phyloP scores from a whole-genome alignment of 768 basidiomycete species.

The Pleurotus giganteus region DNA sequence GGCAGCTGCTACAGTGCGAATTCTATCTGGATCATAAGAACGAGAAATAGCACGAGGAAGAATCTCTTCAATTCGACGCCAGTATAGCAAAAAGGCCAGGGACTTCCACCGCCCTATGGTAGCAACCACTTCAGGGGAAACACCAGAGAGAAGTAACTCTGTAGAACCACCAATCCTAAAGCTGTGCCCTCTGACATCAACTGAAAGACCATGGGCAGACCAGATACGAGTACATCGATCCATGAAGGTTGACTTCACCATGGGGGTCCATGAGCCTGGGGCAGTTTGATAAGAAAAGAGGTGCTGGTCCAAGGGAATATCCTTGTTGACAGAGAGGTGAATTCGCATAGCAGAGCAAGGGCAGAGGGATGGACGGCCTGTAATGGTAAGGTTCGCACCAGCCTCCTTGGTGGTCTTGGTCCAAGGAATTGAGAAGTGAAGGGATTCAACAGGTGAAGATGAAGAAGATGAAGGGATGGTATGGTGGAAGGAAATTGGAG shows the following conservation, averaged over 20 bases:
- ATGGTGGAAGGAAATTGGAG: neutral
- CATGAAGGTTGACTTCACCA: conserved; percentile 14
- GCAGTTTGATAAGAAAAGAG: conserved; percentile 14
- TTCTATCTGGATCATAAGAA: neutral
- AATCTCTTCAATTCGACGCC: conserved; percentile 22
- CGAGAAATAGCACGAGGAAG: conserved; percentile 15
- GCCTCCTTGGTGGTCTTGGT: conserved; percentile 27
- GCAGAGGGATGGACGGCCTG: conserved; percentile 13
- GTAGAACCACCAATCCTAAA: conserved; percentile 28
- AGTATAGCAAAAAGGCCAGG: conserved; percentile 26
- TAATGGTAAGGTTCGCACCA: conserved; percentile 27
- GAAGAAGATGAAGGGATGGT: neutral
- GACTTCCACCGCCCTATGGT: conserved; percentile 32
- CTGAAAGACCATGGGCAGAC: conserved; percentile 5
- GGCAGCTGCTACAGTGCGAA: neutral
- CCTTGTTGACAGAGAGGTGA: conserved; percentile 18
- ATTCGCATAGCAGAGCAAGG: conserved; percentile 19
- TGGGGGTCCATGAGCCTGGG: conserved; percentile 3
- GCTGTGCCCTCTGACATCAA: conserved; percentile 18
- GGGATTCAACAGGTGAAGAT: neutral
- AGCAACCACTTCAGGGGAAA: conserved; percentile 29
- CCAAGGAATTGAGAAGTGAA: conserved; percentile 32
- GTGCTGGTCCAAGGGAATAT: conserved; percentile 15
- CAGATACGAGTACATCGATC: conserved; percentile 15
- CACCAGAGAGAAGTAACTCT: conserved; percentile 22